A percentile compares a stretch with the other conserved stretches of the same genome.
phyloP scores from a whole-genome alignment of 208 protist genomes.

The Porcisia hertigi region DNA sequence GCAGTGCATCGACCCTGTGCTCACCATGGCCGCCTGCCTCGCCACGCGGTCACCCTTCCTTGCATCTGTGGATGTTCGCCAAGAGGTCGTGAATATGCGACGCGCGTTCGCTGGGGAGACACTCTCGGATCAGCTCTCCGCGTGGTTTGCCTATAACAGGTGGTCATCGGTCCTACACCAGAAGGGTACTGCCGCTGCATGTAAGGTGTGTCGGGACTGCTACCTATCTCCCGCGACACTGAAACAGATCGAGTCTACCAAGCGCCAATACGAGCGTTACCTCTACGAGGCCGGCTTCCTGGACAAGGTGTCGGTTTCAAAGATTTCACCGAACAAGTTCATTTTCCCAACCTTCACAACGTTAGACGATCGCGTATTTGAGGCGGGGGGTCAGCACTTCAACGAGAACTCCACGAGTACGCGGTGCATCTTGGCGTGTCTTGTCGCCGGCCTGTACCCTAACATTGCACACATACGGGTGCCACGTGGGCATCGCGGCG shows the following conservation, averaged over 20 bases:
- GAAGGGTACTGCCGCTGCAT: conserved; percentile 49
- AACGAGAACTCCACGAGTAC: conserved; percentile 87
- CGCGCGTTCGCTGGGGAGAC: conserved; percentile 67
- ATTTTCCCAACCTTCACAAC: conserved; percentile 68
- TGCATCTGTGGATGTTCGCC: conserved; percentile 86
- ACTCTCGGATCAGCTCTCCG: conserved; percentile 88
- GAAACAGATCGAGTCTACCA: conserved; percentile 87
- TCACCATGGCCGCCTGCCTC: conserved; percentile 95
- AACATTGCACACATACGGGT: conserved; percentile 84
- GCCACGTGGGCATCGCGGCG: conserved; percentile 19
- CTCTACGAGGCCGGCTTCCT: conserved; percentile 92
- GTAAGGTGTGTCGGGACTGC: conserved; percentile 74
- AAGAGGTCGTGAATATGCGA: conserved; percentile 83
- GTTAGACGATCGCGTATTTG: conserved; percentile 76
- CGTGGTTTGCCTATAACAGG: conserved; percentile 87
- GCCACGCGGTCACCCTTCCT: conserved; percentile 90
- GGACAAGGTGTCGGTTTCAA: conserved; percentile 31
- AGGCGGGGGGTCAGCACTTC: conserved; percentile 76
- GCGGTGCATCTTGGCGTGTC: conserved; percentile 87
- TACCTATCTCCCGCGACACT: conserved; percentile 85
- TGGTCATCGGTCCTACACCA: conserved; percentile 62
- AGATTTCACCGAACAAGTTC: conserved; percentile 43
- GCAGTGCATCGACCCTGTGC: conserved; percentile 94
- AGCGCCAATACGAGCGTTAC: conserved; percentile 92
- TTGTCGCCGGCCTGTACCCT: conserved; percentile 96